phyloP scores from a whole-genome alignment of 306 rosid species.

The Rosa persica region DNA sequence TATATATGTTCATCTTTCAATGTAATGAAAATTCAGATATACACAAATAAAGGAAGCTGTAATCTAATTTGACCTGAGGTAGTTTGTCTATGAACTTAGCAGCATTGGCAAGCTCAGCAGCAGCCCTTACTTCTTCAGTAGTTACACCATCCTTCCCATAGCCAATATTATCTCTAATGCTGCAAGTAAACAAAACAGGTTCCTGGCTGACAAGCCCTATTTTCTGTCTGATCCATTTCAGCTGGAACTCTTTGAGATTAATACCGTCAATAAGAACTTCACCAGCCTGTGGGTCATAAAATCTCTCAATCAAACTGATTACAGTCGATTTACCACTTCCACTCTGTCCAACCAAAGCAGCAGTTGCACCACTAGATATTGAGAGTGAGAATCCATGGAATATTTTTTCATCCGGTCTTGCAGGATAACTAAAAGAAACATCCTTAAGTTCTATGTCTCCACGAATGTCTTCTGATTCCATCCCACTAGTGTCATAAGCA shows the following conservation, averaged over 20 bases:
- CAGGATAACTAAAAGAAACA: not conserved
- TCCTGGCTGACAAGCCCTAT: not conserved
- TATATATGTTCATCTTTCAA: too few relatives aligned
- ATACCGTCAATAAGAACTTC: not conserved
- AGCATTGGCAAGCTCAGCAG: conserved; percentile 3
- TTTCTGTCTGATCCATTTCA: not conserved
- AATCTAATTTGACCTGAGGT: not conserved
- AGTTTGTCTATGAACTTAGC: not conserved
- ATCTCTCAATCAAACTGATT: not conserved
- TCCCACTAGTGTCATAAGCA: not conserved
- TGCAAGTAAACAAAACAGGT: not conserved
- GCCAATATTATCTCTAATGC: not conserved
- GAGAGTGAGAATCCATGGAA: not conserved
- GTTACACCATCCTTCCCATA: not conserved
- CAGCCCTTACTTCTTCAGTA: not conserved
- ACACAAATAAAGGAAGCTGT: not conserved
- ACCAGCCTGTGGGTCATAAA: not conserved
- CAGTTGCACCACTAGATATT: not conserved
- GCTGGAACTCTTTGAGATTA: not conserved
- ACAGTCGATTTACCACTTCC: not conserved
- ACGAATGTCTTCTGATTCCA: not conserved
- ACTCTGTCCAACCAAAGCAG: not conserved
- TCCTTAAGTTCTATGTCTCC: not conserved
- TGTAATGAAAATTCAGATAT: not conserved
- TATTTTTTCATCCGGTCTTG: not conserved